These are phyloP conservation scores for Neurospora sp. DNA, from an alignment of 495 filamentous ascomycete genomes.

Conservation along the genomic window DNA sequence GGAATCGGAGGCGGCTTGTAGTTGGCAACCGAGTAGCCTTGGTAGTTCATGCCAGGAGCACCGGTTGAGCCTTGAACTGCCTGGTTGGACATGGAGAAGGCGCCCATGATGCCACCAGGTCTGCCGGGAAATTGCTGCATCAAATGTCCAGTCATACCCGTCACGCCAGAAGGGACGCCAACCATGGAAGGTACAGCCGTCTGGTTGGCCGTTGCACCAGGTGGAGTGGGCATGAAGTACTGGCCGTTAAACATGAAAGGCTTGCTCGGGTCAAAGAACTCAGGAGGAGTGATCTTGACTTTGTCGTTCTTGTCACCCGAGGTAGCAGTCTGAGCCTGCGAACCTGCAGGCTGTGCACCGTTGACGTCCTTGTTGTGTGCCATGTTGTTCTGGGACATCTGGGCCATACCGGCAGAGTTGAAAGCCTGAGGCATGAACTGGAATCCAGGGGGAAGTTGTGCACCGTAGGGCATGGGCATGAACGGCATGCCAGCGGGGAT, in stretches of 20 bases:
- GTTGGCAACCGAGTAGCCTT: constrained; percentile 13
- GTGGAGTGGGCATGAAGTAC: constrained; percentile 32
- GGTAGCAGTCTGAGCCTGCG: constrained; percentile 18
- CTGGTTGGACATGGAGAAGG: constrained; percentile 1
- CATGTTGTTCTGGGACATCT: constrained; percentile 13
- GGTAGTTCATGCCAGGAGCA: constrained; percentile 1
- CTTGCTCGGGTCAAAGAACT: constrained; percentile 34
- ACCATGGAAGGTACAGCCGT: constrained; percentile 17
- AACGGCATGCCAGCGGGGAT: constrained; percentile 19
- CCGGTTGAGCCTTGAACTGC: not conserved
- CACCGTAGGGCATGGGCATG: constrained; percentile 22
- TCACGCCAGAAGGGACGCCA: constrained; percentile 10
- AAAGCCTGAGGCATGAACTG: constrained; percentile 10
- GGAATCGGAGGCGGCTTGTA: constrained; percentile 19
- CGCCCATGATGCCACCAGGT: constrained; percentile 9
- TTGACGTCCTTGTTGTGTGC: not conserved
- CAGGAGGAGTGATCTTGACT: constrained; percentile 33
- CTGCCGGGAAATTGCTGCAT: constrained; percentile 13
- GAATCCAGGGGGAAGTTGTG: constrained; percentile 13
- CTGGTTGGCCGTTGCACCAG: constrained; percentile 6
- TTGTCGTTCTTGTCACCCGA: constrained; percentile 24
- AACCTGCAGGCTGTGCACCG: constrained; percentile 14
- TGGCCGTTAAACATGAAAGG: constrained; percentile 41
- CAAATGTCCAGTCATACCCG: constrained; percentile 7
- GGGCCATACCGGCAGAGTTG: constrained; percentile 3